Evolutionary conservation across 2,329 filamentous ascomycete genomes (phyloP).

Genomic region (Podosphaera aphanis): DNA sequence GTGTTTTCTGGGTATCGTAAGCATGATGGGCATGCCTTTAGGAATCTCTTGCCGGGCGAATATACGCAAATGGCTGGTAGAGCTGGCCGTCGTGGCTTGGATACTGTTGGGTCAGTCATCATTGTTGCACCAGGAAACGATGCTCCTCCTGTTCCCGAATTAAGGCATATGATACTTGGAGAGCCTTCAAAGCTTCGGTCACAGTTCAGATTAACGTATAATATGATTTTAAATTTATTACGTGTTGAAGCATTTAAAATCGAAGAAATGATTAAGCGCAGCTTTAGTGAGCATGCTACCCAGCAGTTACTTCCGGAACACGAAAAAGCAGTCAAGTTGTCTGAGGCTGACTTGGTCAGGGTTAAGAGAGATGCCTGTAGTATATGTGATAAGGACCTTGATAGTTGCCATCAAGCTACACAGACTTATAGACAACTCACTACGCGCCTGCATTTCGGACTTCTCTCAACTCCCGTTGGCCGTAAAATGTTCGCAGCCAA

Average conservation of each 20-base stretch:
- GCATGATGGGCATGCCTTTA: conserved; percentile 78
- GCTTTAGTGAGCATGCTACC: conserved; percentile 93
- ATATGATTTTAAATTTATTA: conserved; percentile 93
- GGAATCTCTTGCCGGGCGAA: conserved; percentile 78
- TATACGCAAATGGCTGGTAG: conserved; percentile 98
- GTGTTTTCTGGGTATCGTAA: conserved; percentile 96
- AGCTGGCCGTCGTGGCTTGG: conserved; percentile 77
- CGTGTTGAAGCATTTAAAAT: conserved; percentile 94
- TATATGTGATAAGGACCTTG: conserved; percentile 60
- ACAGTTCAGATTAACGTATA: conserved; percentile 93
- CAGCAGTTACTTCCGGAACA: conserved; percentile 86
- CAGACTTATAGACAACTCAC: conserved; percentile 65
- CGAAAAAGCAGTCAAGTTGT: conserved; percentile 78
- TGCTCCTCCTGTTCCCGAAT: conserved; percentile 59
- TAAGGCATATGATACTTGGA: conserved; percentile 86
- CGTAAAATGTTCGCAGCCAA: conserved; percentile 55
- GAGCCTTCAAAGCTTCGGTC: conserved; percentile 87
- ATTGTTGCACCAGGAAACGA: conserved; percentile 73
- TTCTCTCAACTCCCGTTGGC: conserved; percentile 62
- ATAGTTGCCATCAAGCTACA: conserved; percentile 57
- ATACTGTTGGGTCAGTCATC: conserved; percentile 82
- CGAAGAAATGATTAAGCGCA: conserved; percentile 99
- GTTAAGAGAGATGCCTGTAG: conserved; percentile 67
- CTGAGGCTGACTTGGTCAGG: conserved; percentile 75
- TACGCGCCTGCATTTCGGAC: conserved; percentile 49